These are phyloP conservation scores for Danielia oregonensis DNA, from an alignment of 805 yeast species.

Conservation along the genomic window DNA sequence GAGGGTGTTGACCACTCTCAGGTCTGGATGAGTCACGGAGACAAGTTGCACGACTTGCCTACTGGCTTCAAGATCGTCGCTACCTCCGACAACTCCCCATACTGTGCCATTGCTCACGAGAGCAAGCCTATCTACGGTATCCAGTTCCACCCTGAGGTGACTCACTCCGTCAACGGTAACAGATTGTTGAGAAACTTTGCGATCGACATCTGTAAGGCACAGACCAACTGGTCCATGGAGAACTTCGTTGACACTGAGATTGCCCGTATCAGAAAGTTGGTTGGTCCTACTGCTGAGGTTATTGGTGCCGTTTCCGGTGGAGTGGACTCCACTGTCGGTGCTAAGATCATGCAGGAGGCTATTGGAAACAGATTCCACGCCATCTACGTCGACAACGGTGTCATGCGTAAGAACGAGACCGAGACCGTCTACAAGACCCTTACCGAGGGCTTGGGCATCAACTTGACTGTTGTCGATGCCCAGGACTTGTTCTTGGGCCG, in stretches of 20 bases:
- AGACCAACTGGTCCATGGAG: slow-evolving; percentile 95
- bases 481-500: slow-evolving; percentile 81
- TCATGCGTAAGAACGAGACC: slow-evolving; percentile 93
- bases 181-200: slow-evolving; percentile 88
- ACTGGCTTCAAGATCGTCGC: slow-evolving; percentile 86
- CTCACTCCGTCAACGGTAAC: slow-evolving; percentile 92
- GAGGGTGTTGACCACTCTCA: slow-evolving; percentile 88
- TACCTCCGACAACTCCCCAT: slow-evolving; percentile 91
- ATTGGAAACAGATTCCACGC: slow-evolving; percentile 99
- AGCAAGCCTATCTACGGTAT: slow-evolving; percentile 80
- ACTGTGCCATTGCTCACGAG: slow-evolving; percentile 83
- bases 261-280: slow-evolving; percentile 81
- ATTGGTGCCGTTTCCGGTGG: slow-evolving; percentile 99
- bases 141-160: slow-evolving; percentile 99
- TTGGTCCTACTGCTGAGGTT: slow-evolving; percentile 97
- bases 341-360: slow-evolving; percentile 96
- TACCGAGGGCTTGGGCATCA: slow-evolving; percentile 90
- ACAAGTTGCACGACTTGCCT: slow-evolving; percentile 88
- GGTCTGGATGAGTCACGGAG: slow-evolving; percentile 99
- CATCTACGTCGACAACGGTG: slow-evolving; percentile 95
- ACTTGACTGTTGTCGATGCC: slow-evolving; percentile 93
- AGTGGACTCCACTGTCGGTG: slow-evolving; percentile 98
- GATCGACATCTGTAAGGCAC: slow-evolving; percentile 79
- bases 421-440: slow-evolving; percentile 82
- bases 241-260: slow-evolving; percentile 97